Evolutionary conservation across 805 yeast genomes (phyloP).

Genomic region (Sungouiozyma ichnusensis): DNA sequence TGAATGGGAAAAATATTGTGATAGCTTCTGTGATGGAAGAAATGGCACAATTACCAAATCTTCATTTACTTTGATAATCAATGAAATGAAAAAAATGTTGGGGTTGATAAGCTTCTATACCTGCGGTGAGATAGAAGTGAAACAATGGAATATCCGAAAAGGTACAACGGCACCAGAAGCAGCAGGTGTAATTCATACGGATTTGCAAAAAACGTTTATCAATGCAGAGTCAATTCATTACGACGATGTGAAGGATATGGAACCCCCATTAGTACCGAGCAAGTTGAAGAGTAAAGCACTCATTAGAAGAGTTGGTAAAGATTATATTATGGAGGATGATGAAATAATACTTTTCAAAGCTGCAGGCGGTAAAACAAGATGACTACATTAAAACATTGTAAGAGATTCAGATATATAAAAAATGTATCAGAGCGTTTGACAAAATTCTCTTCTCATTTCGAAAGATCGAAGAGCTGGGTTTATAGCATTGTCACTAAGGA

Average conservation of each 20-base stretch:
- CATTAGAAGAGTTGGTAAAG: conserved; percentile 43
- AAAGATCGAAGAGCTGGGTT: conserved; percentile 34
- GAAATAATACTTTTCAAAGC: conserved; percentile 70
- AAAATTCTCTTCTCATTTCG: conserved; percentile 25
- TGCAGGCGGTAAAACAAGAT: conserved; percentile 45
- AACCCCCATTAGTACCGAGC: conserved; percentile 20
- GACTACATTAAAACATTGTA: conserved; percentile 4
- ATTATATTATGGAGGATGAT: conserved; percentile 72
- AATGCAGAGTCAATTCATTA: conserved; percentile 66
- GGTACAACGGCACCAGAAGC: conserved; percentile 80
- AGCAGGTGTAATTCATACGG: conserved; percentile 84
- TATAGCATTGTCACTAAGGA: conserved; percentile 31
- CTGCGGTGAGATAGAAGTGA: conserved; percentile 73
- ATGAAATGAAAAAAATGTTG: conserved; percentile 54
- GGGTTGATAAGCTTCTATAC: conserved; percentile 77
- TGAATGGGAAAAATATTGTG: conserved; percentile 6
- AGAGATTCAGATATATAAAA: no score
- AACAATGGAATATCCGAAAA: conserved; percentile 79
- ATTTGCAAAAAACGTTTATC: conserved; percentile 69
- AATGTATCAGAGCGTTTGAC: conserved; percentile 31
- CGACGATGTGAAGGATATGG: conserved; percentile 33
- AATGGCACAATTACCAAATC: conserved; percentile 34
- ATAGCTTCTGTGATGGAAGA: conserved; percentile 26
- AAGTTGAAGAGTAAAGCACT: conserved; percentile 20
- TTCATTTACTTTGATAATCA: conserved; percentile 53